A percentile compares a stretch with the other conserved stretches of the same genome.
phyloP scores from a whole-genome alignment of 768 basidiomycete genomes.

The Chiua virens region DNA sequence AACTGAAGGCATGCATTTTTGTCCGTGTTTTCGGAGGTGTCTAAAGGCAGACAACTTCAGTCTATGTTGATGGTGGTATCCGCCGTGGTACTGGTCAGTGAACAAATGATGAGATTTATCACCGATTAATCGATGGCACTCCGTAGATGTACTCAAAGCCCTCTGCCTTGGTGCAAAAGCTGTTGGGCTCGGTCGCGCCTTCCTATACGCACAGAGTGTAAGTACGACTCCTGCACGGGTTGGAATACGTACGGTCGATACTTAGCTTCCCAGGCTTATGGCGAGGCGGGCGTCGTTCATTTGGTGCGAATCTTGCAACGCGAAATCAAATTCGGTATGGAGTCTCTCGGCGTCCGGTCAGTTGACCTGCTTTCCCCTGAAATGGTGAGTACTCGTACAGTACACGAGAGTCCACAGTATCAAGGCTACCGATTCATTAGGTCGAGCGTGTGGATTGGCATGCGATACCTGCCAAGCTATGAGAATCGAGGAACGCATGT shows the following conservation, averaged over 20 bases:
- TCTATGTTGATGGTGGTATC: constrained; percentile 83
- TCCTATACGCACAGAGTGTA: constrained; percentile 86
- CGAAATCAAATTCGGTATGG: constrained; percentile 78
- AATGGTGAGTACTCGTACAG: constrained; percentile 49
- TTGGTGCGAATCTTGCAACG: constrained; percentile 66
- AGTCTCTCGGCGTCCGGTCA: constrained; percentile 66
- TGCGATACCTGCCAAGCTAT: constrained; percentile 20
- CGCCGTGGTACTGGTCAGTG: constrained; percentile 71
- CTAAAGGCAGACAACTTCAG: constrained; percentile 34
- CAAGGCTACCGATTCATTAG: constrained; percentile 30
- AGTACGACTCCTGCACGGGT: constrained; percentile 16
- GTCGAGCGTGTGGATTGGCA: constrained; percentile 72
- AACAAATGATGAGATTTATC: background rate
- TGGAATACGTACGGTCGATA: constrained; percentile 6
- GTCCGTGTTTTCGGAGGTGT: background rate
- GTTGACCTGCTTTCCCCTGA: constrained; percentile 69
- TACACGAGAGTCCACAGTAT: background rate
- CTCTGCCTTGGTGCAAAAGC: constrained; percentile 85
- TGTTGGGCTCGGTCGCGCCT: constrained; percentile 82
- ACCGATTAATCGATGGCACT: background rate
- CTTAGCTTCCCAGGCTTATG: constrained; percentile 63
- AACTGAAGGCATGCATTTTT: constrained; percentile 53
- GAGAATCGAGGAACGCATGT: constrained; percentile 6
- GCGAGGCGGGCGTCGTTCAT: constrained; percentile 67
- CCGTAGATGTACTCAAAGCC: constrained; percentile 80